A percentile compares a stretch with the other conserved stretches of the same genome.
Conservation (phyloP, 1,284 basidiomycete genomes). For the Austroboletus rostrupii region DNA sequence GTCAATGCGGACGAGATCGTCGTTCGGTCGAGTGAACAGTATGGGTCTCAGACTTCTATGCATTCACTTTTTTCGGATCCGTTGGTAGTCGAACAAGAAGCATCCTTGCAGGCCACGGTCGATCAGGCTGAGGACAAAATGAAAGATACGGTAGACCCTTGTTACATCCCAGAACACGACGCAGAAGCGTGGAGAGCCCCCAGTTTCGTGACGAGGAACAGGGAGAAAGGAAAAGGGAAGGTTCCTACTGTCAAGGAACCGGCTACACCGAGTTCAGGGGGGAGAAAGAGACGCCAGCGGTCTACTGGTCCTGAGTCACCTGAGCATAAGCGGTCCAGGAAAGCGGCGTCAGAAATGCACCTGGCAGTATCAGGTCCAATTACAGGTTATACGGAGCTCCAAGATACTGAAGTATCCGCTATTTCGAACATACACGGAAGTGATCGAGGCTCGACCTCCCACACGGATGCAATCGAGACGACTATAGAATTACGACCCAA, state of each 20-base stretch:
- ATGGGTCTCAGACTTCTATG: slow-evolving; percentile 17
- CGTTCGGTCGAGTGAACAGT: background rate
- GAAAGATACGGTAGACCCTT: background rate
- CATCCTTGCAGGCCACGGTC: background rate
- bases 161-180: slow-evolving; percentile 14
- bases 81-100: background rate
- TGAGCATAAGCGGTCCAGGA: slow-evolving; percentile 15
- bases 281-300: slow-evolving; percentile 15
- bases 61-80: slow-evolving; percentile 26
- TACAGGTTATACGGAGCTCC: background rate
- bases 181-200: slow-evolving; percentile 27
- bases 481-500: background rate
- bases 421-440: background rate
- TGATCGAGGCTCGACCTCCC: slow-evolving; percentile 1
- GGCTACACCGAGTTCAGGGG: background rate
- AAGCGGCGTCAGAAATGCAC: background rate
- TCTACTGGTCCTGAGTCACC: slow-evolving; percentile 8
- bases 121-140: background rate
- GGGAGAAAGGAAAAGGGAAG: slow-evolving; percentile 18
- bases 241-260: slow-evolving; percentile 1
- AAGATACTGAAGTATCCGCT: background rate
- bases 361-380: background rate
- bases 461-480: background rate
- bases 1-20: background rate
- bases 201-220: slow-evolving; percentile 24